Evolutionary conservation across 2,329 filamentous ascomycete species (phyloP), one percentile per base, ranked within the genome.

Genomic region (Periconia sp.): DNA sequence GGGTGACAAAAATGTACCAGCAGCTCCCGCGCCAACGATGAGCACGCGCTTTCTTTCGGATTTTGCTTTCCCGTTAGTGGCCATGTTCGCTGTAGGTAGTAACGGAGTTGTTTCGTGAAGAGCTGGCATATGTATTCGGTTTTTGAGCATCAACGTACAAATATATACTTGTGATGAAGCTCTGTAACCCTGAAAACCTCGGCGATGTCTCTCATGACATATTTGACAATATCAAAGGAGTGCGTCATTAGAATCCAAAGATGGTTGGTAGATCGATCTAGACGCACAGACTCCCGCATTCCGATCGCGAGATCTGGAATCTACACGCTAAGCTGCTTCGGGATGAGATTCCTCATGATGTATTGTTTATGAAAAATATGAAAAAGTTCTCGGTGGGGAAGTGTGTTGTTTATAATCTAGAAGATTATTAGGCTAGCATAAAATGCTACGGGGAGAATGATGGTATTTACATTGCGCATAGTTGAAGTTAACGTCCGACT

Each of bases 1-100:
- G 31, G 18, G 2, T 20, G 1, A 40, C 23, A 27, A 27, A 8
- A 13, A n/a, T 20, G 7, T 64, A 75, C 74, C 73, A 51, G 73
- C 73, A 52, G 74, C 74, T 45, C 74, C 74, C 46, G 74, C 72
- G 33, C 74, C 74, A 15, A 76, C 72, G 47, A 76, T 63, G 8
- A 76, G 55, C 48, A 75, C 72, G 46, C 61, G 67, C 62, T 75
- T 75, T 65, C 61, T 71, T 41, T 47, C 52, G 33, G 56, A 46
- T 23, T 60, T 64, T 37, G 50, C 57, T 49, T 65, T 64, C 27
- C 59, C 58, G 31, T 65, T 65, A 19, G 61, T 53, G 47, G 59
- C 61, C 71, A 73, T 74, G 14, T 68, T 71, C 37, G 59, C 63
- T 9, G 62, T 69, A 23, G 66, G 67, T 27, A 73, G 51, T 45